phyloP scores from a whole-genome alignment of 371 early-diverging fungal species.

The Entomophthora muscae region DNA sequence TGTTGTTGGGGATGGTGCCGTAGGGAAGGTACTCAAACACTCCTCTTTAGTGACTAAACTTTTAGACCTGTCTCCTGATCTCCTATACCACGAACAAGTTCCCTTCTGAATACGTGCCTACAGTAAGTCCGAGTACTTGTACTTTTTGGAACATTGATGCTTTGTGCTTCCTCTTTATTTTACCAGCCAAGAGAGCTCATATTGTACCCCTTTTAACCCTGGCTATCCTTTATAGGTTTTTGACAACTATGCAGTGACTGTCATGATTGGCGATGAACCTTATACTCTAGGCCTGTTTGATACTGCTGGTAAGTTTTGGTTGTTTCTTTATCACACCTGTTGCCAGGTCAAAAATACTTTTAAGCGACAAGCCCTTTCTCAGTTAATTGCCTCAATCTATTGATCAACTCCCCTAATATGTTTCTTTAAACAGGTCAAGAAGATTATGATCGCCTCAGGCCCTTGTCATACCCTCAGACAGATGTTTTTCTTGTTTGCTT shows the following conservation, averaged over 20 bases:
- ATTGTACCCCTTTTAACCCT: not conserved
- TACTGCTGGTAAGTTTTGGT: constrained; percentile 66
- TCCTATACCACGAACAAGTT: constrained; percentile 98
- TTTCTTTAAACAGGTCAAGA: constrained; percentile 49
- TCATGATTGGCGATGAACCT: constrained; percentile 91
- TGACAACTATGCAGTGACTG: constrained; percentile 97
- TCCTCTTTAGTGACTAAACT: not conserved
- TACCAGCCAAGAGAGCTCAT: too few species aligned
- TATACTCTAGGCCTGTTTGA: constrained; percentile 88
- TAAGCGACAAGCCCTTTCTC: not conserved
- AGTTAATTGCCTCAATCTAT: not conserved
- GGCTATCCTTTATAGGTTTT: constrained; percentile 46
- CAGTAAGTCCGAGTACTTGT: constrained; percentile 43
- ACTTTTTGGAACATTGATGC: not conserved
- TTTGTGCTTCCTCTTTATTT: not conserved
- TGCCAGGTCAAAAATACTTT: not conserved
- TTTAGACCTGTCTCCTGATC: constrained; percentile 86
- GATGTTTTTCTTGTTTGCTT: constrained; percentile 93
- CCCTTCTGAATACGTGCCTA: constrained; percentile 96
- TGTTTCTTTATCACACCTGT: not conserved
- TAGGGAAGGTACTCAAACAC: constrained; percentile 61
- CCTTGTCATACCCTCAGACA: constrained; percentile 85
- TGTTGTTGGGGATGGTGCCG: constrained; percentile 97
- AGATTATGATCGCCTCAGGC: constrained; percentile 95
- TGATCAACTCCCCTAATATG: not conserved